Conservation (phyloP, 306 rosid genomes). For the Medicago ruthenica region DNA sequence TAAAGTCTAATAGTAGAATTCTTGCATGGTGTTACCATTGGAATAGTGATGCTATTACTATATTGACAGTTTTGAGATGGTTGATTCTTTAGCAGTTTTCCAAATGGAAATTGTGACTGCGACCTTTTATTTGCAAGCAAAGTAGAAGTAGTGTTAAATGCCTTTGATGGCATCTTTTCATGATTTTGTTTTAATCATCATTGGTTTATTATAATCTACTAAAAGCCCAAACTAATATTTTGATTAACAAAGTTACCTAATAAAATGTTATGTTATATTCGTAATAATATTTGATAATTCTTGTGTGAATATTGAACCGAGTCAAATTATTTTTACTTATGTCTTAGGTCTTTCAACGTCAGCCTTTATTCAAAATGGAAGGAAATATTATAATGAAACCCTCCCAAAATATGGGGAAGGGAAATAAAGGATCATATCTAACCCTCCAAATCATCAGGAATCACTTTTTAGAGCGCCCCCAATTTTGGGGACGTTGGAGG, state of each 20-base stretch:
- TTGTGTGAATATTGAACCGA: not conserved
- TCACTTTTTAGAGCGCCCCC: not conserved
- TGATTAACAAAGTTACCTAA: not conserved
- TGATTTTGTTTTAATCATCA: not conserved
- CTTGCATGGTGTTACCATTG: slow-evolving; percentile 20
- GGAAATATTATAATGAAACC: slow-evolving; percentile 6
- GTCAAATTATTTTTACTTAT: not conserved
- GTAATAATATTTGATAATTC: not conserved
- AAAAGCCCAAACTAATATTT: not conserved
- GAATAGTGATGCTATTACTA: slow-evolving; percentile 25
- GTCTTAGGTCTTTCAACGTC: not conserved
- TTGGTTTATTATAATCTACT: not conserved
- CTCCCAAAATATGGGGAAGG: slow-evolving; percentile 14
- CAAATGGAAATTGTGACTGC: not conserved
- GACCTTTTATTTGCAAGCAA: slow-evolving; percentile 16
- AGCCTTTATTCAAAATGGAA: slow-evolving; percentile 5
- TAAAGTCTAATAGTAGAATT: slow-evolving; percentile 31
- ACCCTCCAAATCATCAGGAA: slow-evolving; percentile 15
- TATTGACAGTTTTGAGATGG: slow-evolving; percentile 2
- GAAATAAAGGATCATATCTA: not conserved
- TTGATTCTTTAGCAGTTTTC: not conserved
- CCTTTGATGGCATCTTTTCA: not conserved
- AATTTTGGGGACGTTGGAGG: slow-evolving; percentile 11
- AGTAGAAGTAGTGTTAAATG: not conserved
- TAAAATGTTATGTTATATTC: not conserved